Percentiles rank a stretch among this genome's conserved stretches.
Conservation (phyloP, 129 eudicot genomes). For the Arctium lappa region DNA sequence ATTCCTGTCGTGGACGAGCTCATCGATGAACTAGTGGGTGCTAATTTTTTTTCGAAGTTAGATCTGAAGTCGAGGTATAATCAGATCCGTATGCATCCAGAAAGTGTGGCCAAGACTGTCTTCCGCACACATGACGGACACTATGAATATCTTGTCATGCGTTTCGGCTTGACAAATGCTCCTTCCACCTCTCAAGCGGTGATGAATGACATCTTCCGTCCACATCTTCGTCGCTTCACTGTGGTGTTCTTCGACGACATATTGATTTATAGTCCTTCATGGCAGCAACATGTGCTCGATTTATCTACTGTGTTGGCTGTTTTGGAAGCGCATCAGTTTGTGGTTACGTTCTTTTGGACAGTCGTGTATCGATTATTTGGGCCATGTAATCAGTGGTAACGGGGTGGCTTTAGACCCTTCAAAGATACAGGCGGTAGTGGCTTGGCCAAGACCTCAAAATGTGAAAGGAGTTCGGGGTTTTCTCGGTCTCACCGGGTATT, state of each 20-base stretch:
- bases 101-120: neutral
- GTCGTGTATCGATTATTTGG: no score
- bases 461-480: neutral
- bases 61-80: neutral
- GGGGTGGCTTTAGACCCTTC: no score
- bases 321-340: no score
- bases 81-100: neutral
- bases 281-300: neutral
- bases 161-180: neutral
- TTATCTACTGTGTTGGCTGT: no score
- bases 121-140: no score
- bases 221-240: no score
- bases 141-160: no score
- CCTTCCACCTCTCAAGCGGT: neutral
- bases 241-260: neutral
- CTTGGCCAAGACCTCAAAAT: neutral
- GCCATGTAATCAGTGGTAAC: no score
- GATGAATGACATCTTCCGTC: no score
- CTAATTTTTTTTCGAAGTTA: neutral
- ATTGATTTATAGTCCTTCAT: neutral
- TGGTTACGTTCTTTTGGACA: no score
- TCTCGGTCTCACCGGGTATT: neutral
- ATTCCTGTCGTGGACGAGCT: neutral
- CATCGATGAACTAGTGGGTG: neutral
- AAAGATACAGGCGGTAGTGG: no score